Conservation (phyloP, 2,329 filamentous ascomycete species). For the Calonectria pseudoturangicola region DNA sequence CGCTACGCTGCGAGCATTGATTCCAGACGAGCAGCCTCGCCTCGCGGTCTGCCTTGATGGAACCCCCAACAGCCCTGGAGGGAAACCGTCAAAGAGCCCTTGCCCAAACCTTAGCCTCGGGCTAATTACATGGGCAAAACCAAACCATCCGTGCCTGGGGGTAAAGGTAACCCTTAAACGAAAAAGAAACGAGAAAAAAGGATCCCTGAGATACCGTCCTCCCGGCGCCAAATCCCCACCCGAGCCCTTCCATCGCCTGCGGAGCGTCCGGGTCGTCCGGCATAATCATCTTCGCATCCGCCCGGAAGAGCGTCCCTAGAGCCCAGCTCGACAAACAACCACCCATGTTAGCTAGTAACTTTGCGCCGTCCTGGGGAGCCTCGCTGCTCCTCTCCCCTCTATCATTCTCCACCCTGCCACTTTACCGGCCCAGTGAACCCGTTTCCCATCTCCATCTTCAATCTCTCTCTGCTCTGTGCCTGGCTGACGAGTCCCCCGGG, state of each 20-base stretch:
- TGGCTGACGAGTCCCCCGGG: not conserved
- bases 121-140: not conserved
- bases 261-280: slow-evolving; percentile 19
- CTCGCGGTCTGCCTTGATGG: slow-evolving; percentile 11
- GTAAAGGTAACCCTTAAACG: not conserved
- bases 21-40: not conserved
- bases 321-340: slow-evolving; percentile 1
- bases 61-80: slow-evolving; percentile 10
- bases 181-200: slow-evolving; percentile 19
- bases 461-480: no score
- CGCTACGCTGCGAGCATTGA: not conserved
- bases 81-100: no score
- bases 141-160: not conserved
- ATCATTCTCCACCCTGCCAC: not conserved
- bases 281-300: slow-evolving; percentile 25
- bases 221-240: slow-evolving; percentile 8
- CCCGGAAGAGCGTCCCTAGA: not conserved
- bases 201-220: slow-evolving; percentile 14
- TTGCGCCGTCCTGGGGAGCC: not conserved
- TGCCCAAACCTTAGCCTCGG: not conserved
- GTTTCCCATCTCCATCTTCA: no score
- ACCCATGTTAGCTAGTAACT: not conserved
- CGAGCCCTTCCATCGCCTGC: slow-evolving; percentile 15
- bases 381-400: not conserved
- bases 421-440: no score